phyloP scores from a whole-genome alignment of 164 flowering plant genomes.

The Tinospora cordifolia region DNA sequence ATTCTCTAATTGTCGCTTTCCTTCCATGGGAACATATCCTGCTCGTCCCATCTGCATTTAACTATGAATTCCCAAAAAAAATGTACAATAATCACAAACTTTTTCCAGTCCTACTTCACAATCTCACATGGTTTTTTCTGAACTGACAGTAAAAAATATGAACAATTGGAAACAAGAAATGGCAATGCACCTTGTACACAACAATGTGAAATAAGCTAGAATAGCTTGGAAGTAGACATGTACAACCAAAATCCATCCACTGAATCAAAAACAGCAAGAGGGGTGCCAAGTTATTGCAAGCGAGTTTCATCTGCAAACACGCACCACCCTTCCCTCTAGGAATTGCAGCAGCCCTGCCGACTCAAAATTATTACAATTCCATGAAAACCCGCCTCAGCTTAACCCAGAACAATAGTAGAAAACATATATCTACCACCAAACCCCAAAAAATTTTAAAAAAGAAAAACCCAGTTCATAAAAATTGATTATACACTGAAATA shows the following conservation, averaged over 20 bases:
- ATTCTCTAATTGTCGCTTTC: constrained; percentile 61
- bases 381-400: constrained; percentile 1
- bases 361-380: constrained; percentile 7
- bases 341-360: constrained; percentile 66
- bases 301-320: constrained; percentile 66
- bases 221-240: constrained; percentile 59
- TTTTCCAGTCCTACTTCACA: neutral
- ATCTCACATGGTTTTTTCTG: neutral
- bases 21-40: constrained; percentile 41
- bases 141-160: neutral
- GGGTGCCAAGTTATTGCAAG: constrained; percentile 59
- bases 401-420: neutral
- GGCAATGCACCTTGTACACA: constrained; percentile 48
- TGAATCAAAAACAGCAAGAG: constrained; percentile 51
- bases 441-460: neutral
- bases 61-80: constrained; percentile 26
- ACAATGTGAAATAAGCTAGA: constrained; percentile 58
- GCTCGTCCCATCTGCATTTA: constrained; percentile 45
- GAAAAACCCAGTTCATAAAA: neutral
- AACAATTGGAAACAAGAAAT: neutral
- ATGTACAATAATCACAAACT: neutral
- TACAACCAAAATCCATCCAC: constrained; percentile 67
- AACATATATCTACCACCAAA: neutral
- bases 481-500: neutral
- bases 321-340: constrained; percentile 61